Conservation (phyloP, 1,284 basidiomycete genomes). For the Heimioporus punctisporus region DNA sequence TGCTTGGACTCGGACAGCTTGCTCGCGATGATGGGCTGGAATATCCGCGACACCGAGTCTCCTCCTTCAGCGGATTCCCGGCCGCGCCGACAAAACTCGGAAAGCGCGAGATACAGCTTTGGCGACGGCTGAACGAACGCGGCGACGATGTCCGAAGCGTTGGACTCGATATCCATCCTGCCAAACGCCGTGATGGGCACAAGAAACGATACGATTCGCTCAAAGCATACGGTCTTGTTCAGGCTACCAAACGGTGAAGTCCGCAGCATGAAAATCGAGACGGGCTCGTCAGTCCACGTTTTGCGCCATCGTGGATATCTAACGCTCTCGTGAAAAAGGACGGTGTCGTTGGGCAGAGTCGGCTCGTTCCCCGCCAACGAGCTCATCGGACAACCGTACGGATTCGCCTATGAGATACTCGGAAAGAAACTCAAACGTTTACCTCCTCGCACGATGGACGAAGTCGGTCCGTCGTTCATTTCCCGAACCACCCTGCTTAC, state of each 20-base stretch:
- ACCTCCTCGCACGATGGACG: slow-evolving; percentile 65
- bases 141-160: slow-evolving; percentile 48
- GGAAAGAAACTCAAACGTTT: slow-evolving; percentile 66
- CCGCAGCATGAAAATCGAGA: slow-evolving; percentile 65
- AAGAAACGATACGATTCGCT: slow-evolving; percentile 45
- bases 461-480: slow-evolving; percentile 56
- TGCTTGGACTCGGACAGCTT: slow-evolving; percentile 59
- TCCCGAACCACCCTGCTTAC: slow-evolving; percentile 7
- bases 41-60: slow-evolving; percentile 49
- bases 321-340: too few species aligned
- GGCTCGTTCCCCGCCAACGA: slow-evolving; percentile 73
- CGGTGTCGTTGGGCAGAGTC: slow-evolving; percentile 69
- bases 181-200: too few species aligned
- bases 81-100: slow-evolving; percentile 62
- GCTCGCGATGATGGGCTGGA: slow-evolving; percentile 47
- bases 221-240: slow-evolving; percentile 67
- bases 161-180: too few species aligned
- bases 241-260: slow-evolving; percentile 72
- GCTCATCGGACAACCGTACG: slow-evolving; percentile 74
- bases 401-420: slow-evolving; percentile 76
- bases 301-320: not conserved
- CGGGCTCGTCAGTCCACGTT: slow-evolving; percentile 55
- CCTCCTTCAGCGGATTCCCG: slow-evolving; percentile 35
- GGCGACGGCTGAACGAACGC: slow-evolving; percentile 58
- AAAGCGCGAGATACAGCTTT: slow-evolving; percentile 68